Conservation (phyloP, 345 rosid species). For the Gossypium herbaceum region DNA sequence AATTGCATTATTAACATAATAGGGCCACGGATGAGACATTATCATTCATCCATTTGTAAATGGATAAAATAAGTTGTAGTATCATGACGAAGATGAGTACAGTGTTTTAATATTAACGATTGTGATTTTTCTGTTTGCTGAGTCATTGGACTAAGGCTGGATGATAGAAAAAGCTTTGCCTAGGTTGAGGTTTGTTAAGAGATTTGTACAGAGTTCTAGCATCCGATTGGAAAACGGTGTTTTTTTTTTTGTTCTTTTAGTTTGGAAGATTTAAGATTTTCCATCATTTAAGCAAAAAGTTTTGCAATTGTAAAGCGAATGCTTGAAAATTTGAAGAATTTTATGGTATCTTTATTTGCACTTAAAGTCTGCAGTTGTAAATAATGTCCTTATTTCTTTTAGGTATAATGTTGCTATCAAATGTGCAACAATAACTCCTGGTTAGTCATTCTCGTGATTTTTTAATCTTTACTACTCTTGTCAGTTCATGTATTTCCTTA, state of each 20-base stretch:
- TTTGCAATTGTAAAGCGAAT: neutral
- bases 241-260: neutral
- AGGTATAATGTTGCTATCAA: constrained; percentile 96
- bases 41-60: neutral
- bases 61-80: neutral
- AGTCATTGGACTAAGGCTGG: neutral
- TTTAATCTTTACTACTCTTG: neutral
- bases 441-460: constrained; percentile 37
- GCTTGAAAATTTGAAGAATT: neutral
- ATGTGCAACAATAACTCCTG: constrained; percentile 98
- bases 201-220: neutral
- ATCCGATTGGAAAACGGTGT: neutral
- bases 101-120: neutral
- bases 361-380: neutral
- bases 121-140: neutral
- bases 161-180: neutral
- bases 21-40: neutral
- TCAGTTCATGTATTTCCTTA: neutral
- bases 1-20: neutral
- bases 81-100: neutral
- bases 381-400: constrained; percentile 18
- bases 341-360: neutral
- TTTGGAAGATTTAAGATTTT: neutral
- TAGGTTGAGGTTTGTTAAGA: neutral
- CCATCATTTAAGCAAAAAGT: neutral